phyloP scores from a whole-genome alignment of 305 asterid species.

The Fraxinus sp. region DNA sequence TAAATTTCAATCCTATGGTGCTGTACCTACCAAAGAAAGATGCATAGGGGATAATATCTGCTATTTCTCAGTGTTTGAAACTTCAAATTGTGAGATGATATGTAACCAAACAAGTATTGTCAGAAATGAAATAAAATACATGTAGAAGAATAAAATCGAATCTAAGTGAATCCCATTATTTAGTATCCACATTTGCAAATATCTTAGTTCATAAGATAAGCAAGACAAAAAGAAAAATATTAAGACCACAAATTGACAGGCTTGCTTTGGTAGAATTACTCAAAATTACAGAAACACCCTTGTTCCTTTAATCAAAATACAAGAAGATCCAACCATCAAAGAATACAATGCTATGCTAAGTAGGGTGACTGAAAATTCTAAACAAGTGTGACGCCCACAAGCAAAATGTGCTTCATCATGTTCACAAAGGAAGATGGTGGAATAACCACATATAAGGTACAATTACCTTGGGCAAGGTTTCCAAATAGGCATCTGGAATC shows the following conservation, averaged over 20 bases:
- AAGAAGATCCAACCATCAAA: not conserved
- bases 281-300: not conserved
- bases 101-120: not conserved
- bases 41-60: not conserved
- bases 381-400: not conserved
- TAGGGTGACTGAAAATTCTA: not conserved
- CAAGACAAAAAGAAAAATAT: not conserved
- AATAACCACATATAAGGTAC: not conserved
- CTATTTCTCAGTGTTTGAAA: not conserved
- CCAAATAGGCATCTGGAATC: conserved; percentile 74
- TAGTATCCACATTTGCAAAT: not conserved
- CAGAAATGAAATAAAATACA: not conserved
- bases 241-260: not conserved
- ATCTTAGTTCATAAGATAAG: not conserved
- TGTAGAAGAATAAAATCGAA: not conserved
- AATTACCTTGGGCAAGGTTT: conserved; percentile 81
- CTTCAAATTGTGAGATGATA: not conserved
- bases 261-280: not conserved
- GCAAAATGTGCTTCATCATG: not conserved
- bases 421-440: not conserved
- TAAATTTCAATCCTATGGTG: not conserved
- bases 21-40: not conserved
- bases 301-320: not conserved
- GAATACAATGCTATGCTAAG: not conserved
- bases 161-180: not conserved